Evolutionary conservation across 306 rosid genomes (phyloP).

Genomic region (Prunus padus): DNA sequence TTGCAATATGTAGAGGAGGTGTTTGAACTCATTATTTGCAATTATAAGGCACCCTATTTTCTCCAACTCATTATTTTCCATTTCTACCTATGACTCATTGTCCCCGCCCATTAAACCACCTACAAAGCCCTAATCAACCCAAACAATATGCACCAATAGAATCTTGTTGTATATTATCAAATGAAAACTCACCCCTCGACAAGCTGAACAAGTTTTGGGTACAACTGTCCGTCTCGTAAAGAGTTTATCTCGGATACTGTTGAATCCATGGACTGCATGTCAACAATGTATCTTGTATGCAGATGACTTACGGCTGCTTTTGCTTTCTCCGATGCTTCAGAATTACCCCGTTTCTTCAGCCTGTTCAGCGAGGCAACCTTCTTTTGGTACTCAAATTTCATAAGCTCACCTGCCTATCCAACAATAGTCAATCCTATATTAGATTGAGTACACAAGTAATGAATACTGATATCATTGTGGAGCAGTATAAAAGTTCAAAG

Average conservation of each 20-base stretch:
- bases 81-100: not conserved
- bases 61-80: not conserved
- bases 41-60: no score
- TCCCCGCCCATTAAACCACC: not conserved
- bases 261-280: slow-evolving; percentile 99
- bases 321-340: slow-evolving; percentile 83
- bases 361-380: slow-evolving; percentile 70
- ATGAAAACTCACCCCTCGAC: slow-evolving; percentile 70
- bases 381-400: slow-evolving; percentile 88
- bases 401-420: slow-evolving; percentile 87
- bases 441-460: slow-evolving; percentile 7
- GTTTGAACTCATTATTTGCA: no score
- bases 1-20: not conserved
- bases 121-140: not conserved
- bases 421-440: slow-evolving; percentile 22
- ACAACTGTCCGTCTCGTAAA: slow-evolving; percentile 77
- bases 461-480: not conserved
- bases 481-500: not conserved
- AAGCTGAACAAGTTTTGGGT: slow-evolving; percentile 84
- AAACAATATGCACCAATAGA: not conserved
- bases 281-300: slow-evolving; percentile 96
- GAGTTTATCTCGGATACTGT: slow-evolving; percentile 90
- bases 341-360: slow-evolving; percentile 67
- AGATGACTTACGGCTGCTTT: slow-evolving; percentile 90
- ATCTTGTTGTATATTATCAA: not conserved